Conservation (phyloP, 2,329 filamentous ascomycete species). For the Achaetomium macrosporum region DNA sequence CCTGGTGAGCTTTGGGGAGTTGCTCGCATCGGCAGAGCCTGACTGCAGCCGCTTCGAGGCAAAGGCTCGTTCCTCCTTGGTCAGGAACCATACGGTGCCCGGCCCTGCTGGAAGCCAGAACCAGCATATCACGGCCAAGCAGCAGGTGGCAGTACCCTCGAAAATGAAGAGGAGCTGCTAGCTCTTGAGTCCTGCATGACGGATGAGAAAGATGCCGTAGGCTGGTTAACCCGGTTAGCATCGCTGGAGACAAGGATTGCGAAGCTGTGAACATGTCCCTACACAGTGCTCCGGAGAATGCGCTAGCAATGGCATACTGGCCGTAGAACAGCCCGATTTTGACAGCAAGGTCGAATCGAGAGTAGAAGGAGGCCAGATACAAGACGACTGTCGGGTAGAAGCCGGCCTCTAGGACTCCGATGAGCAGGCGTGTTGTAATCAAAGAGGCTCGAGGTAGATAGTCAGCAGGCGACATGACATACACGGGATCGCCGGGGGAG, state of each 20-base stretch:
- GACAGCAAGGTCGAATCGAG: slow-evolving; percentile 49
- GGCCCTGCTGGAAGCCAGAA: slow-evolving; percentile 36
- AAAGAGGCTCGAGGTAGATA: slow-evolving; percentile 17
- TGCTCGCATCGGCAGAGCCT: not conserved
- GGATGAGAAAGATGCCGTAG: slow-evolving; percentile 37
- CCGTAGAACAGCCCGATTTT: slow-evolving; percentile 52
- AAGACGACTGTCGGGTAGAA: slow-evolving; percentile 54
- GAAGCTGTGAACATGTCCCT: slow-evolving; percentile 8
- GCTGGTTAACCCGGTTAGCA: slow-evolving; percentile 9
- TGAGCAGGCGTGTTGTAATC: slow-evolving; percentile 22
- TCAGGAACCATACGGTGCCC: slow-evolving; percentile 35
- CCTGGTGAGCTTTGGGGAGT: slow-evolving; percentile 9
- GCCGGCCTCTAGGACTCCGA: slow-evolving; percentile 37
- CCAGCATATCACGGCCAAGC: slow-evolving; percentile 34
- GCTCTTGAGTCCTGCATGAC: slow-evolving; percentile 28
- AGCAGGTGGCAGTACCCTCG: slow-evolving; percentile 36
- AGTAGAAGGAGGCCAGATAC: slow-evolving; percentile 57
- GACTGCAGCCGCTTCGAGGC: slow-evolving; percentile 30
- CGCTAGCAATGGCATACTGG: slow-evolving; percentile 50
- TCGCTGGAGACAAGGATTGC: too few species aligned
- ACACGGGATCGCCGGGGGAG: not conserved
- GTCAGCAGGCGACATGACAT: not conserved
- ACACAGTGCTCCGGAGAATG: slow-evolving; percentile 47
- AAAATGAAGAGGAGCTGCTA: slow-evolving; percentile 44
- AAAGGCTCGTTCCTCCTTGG: slow-evolving; percentile 31